phyloP scores from a whole-genome alignment of 1,139 yeast genomes.

The Pichia sp. region DNA sequence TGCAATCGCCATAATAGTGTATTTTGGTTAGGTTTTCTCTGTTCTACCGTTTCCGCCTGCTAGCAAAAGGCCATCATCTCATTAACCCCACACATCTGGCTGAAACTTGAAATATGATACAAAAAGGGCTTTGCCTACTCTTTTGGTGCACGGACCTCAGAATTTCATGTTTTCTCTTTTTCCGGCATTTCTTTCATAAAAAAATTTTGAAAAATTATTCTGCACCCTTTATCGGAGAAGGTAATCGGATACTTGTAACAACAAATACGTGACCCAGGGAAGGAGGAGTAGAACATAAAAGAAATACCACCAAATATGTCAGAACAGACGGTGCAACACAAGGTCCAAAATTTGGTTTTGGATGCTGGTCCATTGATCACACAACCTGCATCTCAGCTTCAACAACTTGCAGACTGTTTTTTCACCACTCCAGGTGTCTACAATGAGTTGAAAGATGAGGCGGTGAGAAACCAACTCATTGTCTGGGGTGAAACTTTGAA shows the following conservation, averaged over 20 bases:
- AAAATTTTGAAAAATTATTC: neutral
- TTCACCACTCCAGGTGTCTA: slow-evolving; percentile 91
- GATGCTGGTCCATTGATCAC: slow-evolving; percentile 96
- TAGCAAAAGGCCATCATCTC: too few relatives aligned
- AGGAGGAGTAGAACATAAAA: too few relatives aligned
- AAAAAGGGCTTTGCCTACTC: neutral
- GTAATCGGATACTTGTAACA: neutral
- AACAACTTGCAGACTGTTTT: slow-evolving; percentile 62
- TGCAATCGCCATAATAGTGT: slow-evolving; percentile 39
- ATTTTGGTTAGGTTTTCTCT: too few relatives aligned
- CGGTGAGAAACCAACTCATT: slow-evolving; percentile 70
- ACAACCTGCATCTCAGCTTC: slow-evolving; percentile 72
- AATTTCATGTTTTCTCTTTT: neutral
- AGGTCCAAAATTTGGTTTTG: slow-evolving; percentile 59
- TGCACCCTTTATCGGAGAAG: neutral
- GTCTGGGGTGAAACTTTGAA: slow-evolving; percentile 66
- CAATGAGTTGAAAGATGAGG: slow-evolving; percentile 81
- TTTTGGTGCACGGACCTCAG: neutral
- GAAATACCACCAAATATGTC: neutral
- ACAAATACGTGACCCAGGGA: too few relatives aligned
- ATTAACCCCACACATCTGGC: too few relatives aligned
- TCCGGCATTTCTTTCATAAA: neutral
- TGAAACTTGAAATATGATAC: neutral
- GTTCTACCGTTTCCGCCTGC: too few relatives aligned
- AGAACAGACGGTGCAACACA: slow-evolving; percentile 18